Evolutionary conservation across 2,329 filamentous ascomycete species (phyloP), one percentile per base, ranked within the genome.

Genomic region (Stachybotrys echinatus): DNA sequence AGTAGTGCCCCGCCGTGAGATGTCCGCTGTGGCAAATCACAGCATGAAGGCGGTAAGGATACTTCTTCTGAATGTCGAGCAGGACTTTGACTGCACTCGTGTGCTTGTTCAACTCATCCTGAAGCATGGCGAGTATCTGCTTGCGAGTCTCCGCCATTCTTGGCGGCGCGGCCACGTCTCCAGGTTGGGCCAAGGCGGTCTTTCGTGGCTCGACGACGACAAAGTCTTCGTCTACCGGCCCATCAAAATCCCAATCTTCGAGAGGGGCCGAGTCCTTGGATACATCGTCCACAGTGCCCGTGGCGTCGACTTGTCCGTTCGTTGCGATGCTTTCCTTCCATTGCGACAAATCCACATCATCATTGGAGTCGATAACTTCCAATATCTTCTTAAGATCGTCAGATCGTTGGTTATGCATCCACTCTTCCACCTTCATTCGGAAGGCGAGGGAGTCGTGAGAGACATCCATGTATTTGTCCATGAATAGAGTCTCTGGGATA

Each of bases 11-110:
- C 43, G 85, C 85, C 42, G 76, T 79, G 39, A 85, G 77, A 58
- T 76, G 75, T 27, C 89, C 89, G 19, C 87, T 85, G 65, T 99
- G 94, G 60, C 96, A 92, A 62, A 99, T 95, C 27, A 96, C 88
- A 0, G 92, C 89, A 58, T 96, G 92, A 5, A 99, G 80, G 14
- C 83, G 83, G 65, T 97, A 99, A 12, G 85, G 81, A 44, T 89
- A 74, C 22, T 82, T 73, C 42, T 78, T 77, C 61, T 85, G 79
- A 48, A 81, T 77, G 4, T 75, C 74, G 61, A 61, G 52, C 42
- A 64, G 60, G 34, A 57, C 50, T 27, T 61, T 52, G 1, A 70
- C 55, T 0, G 50, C 55, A 21, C 57, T 50, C 42, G 67, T 60
- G 20, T 61, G 61, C 18, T 63, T 48, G 17, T 52, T 50, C 5